Conservation (phyloP, 306 rosid species). For the Cicer arietinum region DNA sequence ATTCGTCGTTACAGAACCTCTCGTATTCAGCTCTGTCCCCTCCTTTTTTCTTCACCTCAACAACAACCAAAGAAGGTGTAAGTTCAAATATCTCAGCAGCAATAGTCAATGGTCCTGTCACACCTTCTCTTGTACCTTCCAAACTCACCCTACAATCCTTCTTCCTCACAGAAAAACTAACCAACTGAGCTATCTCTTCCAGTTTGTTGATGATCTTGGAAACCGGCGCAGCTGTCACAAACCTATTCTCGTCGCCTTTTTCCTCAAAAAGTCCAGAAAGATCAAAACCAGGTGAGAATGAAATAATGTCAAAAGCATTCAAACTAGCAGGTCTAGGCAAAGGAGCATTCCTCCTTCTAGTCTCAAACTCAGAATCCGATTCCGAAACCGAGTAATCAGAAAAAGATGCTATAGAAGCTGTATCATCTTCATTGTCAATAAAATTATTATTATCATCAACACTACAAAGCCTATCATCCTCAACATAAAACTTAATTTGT, state of each 20-base stretch:
- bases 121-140: conserved; percentile 83
- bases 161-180: conserved; percentile 84
- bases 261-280: conserved; percentile 94
- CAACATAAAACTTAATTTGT: conserved; percentile 81
- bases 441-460: conserved; percentile 51
- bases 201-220: conserved; percentile 72
- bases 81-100: conserved; percentile 90
- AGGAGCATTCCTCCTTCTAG: conserved; percentile 36
- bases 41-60: conserved; percentile 88
- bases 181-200: conserved; percentile 84
- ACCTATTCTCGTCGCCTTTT: conserved; percentile 73
- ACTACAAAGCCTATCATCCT: conserved; percentile 80
- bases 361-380: conserved; percentile 55
- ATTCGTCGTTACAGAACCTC: conserved; percentile 63
- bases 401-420: conserved; percentile 32
- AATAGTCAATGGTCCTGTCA: conserved; percentile 81
- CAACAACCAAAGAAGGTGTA: conserved; percentile 78
- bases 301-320: conserved; percentile 90
- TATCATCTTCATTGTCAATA: conserved; percentile 37
- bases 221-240: conserved; percentile 75
- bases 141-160: conserved; percentile 87
- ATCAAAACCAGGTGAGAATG: conserved; percentile 79
- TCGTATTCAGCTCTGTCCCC: conserved; percentile 84
- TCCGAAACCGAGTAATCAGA: conserved; percentile 57
- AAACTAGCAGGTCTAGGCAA: conserved; percentile 78